Conservation (phyloP, 768 basidiomycete species). For the Macrocybe gigantea region DNA sequence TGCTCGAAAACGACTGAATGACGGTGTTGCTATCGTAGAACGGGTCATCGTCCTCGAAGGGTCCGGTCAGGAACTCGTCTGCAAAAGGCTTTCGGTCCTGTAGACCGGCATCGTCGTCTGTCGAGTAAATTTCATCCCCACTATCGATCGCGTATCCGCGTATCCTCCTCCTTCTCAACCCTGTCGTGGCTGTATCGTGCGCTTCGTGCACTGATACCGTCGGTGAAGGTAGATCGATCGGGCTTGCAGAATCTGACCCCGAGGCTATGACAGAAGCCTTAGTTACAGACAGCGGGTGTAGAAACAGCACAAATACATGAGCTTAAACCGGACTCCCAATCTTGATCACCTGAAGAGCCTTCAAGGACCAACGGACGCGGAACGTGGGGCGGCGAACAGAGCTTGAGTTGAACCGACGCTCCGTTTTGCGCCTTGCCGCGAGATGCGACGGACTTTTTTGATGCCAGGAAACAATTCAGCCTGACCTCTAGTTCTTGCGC, state of each 20-base stretch:
- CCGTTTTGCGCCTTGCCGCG: conserved; percentile 39
- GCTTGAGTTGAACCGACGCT: conserved; percentile 9
- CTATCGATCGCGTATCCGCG: conserved; percentile 37
- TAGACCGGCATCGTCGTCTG: conserved; percentile 14
- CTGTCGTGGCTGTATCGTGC: conserved; percentile 7
- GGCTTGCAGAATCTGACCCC: not conserved
- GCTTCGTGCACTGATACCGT: not conserved
- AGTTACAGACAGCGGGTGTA: too few species aligned
- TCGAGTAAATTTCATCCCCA: conserved; percentile 29
- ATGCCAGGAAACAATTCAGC: conserved; percentile 33
- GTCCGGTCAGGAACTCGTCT: conserved; percentile 14
- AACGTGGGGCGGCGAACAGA: too few species aligned
- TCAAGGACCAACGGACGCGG: too few species aligned
- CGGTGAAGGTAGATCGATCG: not conserved
- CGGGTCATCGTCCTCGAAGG: conserved; percentile 15
- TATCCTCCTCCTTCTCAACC: conserved; percentile 23
- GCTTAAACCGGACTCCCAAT: too few species aligned
- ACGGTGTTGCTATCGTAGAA: conserved; percentile 1
- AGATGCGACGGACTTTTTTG: conserved; percentile 23
- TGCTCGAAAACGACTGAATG: not conserved
- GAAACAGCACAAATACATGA: too few species aligned
- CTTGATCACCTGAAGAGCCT: too few species aligned
- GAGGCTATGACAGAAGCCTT: too few species aligned
- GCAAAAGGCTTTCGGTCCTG: conserved; percentile 16
- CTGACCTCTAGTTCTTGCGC: conserved; percentile 37